phyloP scores from a whole-genome alignment of 768 basidiomycete genomes.

The Suillus luteus region DNA sequence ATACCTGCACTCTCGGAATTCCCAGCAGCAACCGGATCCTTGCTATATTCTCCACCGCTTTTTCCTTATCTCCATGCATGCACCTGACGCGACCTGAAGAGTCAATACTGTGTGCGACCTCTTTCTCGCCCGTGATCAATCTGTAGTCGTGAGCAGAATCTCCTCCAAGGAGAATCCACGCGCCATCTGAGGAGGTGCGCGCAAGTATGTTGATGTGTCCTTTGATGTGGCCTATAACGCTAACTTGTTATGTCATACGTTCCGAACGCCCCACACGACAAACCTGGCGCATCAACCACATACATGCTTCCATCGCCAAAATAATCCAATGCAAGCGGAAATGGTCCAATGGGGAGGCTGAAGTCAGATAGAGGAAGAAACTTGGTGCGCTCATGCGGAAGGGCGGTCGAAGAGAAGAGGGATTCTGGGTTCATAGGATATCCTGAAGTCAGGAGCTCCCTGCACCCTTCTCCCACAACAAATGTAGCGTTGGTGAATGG shows the following conservation, averaged over 20 bases:
- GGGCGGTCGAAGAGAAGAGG: conserved; percentile 30
- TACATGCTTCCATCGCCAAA: conserved; percentile 57
- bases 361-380: conserved; percentile 37
- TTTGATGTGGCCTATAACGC: conserved; percentile 40
- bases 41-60: conserved; percentile 43
- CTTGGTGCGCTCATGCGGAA: conserved; percentile 37
- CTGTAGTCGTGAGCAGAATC: conserved; percentile 56
- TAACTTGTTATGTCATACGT: not conserved
- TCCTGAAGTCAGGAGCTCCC: conserved; percentile 34
- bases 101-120: conserved; percentile 34
- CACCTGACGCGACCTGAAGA: conserved; percentile 34
- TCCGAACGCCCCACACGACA: not conserved
- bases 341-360: conserved; percentile 44
- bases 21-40: conserved; percentile 41
- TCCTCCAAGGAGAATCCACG: conserved; percentile 54
- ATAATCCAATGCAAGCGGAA: conserved; percentile 49
- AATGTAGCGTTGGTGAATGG: conserved; percentile 47
- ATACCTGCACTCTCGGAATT: conserved; percentile 43
- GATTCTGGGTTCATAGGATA: conserved; percentile 44
- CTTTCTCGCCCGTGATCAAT: conserved; percentile 43
- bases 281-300: conserved; percentile 50
- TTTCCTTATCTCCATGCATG: conserved; percentile 45
- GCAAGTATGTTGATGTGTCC: conserved; percentile 54
- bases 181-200: conserved; percentile 51
- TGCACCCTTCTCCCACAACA: conserved; percentile 43